A percentile compares a stretch with the other conserved stretches of the same genome.
phyloP scores from a whole-genome alignment of 805 yeast species.

The Teunomyces cretensis region DNA sequence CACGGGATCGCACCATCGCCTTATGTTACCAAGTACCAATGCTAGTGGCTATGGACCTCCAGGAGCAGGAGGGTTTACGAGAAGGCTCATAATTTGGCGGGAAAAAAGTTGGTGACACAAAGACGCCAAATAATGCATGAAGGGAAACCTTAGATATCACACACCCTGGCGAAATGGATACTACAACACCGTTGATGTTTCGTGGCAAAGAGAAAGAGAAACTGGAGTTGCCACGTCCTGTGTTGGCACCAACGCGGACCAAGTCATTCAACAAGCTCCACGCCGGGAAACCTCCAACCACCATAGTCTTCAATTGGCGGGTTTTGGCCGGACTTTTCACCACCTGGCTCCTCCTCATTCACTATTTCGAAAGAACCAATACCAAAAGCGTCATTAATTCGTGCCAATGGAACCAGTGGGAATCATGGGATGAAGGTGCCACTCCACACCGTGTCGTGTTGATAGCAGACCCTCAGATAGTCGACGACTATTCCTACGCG shows the following conservation, averaged over 20 bases:
- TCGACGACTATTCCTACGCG: constrained; percentile 87
- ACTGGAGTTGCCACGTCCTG: constrained; percentile 1
- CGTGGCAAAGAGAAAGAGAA: constrained; percentile 3
- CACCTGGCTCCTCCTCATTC: constrained; percentile 28
- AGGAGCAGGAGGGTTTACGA: no score
- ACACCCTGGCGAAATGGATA: background rate
- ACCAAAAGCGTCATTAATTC: constrained; percentile 20
- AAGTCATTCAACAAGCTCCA: background rate
- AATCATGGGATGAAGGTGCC: constrained; percentile 44
- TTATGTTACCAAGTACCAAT: no score
- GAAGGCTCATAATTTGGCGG: background rate
- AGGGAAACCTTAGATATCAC: no score
- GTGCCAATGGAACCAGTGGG: constrained; percentile 67
- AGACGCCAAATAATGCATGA: background rate
- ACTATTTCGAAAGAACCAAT: constrained; percentile 32
- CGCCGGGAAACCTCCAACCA: no score
- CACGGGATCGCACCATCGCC: background rate
- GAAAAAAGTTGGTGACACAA: background rate
- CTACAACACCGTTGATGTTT: background rate
- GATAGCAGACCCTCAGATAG: constrained; percentile 92
- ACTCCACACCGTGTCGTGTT: constrained; percentile 52
- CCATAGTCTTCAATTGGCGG: background rate
- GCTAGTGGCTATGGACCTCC: no score
- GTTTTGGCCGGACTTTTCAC: constrained; percentile 3
- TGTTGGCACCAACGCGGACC: background rate